Percentiles rank a stretch among this genome's conserved stretches.
These are phyloP conservation scores for Chrysosporium queenslandicum DNA, from an alignment of 2,329 filamentous ascomycete species.

Conservation along the genomic window DNA sequence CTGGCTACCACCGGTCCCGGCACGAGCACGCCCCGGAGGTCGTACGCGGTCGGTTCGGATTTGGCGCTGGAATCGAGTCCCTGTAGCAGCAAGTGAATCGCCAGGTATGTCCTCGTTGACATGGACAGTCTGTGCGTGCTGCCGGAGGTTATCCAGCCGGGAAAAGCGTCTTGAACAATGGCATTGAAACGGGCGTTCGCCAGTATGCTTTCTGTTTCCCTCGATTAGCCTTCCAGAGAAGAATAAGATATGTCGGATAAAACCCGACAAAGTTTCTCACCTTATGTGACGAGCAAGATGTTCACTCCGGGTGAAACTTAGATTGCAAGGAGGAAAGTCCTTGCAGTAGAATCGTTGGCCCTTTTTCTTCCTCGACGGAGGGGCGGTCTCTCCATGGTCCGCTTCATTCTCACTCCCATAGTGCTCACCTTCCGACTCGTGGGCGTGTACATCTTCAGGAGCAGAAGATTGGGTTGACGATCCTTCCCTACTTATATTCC, in stretches of 20 bases:
- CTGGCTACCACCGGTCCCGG: slow-evolving; percentile 66
- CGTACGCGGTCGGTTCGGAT: slow-evolving; percentile 78
- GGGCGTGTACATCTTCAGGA: slow-evolving; percentile 6
- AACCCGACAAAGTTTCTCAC: too few species aligned
- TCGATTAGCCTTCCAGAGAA: too few species aligned
- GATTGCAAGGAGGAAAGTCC: slow-evolving; percentile 82
- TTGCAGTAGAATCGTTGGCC: slow-evolving; percentile 94
- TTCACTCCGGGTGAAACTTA: slow-evolving; percentile 93
- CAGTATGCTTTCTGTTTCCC: slow-evolving; percentile 73
- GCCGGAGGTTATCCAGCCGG: slow-evolving; percentile 82
- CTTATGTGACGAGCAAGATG: slow-evolving; percentile 90
- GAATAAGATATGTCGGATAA: too few species aligned
- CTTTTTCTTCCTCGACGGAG: slow-evolving; percentile 87
- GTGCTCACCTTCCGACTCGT: slow-evolving; percentile 12
- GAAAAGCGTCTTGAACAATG: slow-evolving; percentile 92
- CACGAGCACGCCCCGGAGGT: slow-evolving; percentile 62
- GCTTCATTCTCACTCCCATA: slow-evolving; percentile 24
- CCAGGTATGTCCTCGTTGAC: slow-evolving; percentile 94
- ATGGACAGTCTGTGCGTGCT: slow-evolving; percentile 96
- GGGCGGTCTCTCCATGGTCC: slow-evolving; percentile 64
- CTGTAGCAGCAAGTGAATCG: slow-evolving; percentile 84
- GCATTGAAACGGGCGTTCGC: slow-evolving; percentile 91
- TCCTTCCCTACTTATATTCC: slow-evolving; percentile 44
- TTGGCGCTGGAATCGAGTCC: slow-evolving; percentile 84
- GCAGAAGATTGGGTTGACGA: slow-evolving; percentile 54